These are phyloP conservation scores for Xerocomus brunneocitrinus DNA, from an alignment of 768 basidiomycete genomes.

Conservation along the genomic window DNA sequence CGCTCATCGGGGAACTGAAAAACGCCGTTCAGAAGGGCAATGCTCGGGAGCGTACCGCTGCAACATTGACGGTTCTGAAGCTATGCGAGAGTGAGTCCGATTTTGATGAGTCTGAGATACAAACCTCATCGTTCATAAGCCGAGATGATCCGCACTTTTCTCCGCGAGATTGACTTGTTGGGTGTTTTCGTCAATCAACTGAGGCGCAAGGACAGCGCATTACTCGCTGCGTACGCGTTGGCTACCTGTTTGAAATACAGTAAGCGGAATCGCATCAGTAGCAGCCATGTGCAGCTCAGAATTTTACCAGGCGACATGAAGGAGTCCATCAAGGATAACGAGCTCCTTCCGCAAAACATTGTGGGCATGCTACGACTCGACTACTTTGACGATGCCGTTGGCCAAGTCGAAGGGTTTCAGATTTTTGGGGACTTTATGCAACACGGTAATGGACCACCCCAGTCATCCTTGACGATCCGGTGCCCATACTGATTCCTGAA, in stretches of 20 bases:
- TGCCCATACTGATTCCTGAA: neutral
- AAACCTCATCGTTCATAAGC: conserved; percentile 5
- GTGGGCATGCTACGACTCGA: conserved; percentile 22
- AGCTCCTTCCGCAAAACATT: conserved; percentile 13
- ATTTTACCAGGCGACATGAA: conserved; percentile 12
- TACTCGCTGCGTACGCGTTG: conserved; percentile 23
- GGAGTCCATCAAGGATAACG: conserved; percentile 4
- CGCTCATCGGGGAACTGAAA: conserved; percentile 12
- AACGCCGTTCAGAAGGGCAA: neutral
- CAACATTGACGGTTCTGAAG: conserved; percentile 21
- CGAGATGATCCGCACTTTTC: conserved; percentile 1
- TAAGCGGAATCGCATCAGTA: conserved; percentile 1
- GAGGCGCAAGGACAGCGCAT: conserved; percentile 10
- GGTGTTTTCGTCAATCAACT: conserved; percentile 14
- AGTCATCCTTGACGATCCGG: neutral
- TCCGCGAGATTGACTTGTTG: conserved; percentile 8
- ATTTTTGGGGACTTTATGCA: conserved; percentile 20
- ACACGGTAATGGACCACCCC: conserved; percentile 9
- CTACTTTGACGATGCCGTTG: conserved; percentile 25
- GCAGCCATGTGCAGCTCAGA: neutral
- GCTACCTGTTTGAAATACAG: conserved; percentile 12
- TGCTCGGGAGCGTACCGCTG: conserved; percentile 18
- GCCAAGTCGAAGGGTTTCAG: conserved; percentile 22
- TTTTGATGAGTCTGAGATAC: neutral
- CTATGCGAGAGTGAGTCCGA: conserved; percentile 16